Conservation (phyloP, 2,329 filamentous ascomycete species). For the Colletotrichum melonis region DNA sequence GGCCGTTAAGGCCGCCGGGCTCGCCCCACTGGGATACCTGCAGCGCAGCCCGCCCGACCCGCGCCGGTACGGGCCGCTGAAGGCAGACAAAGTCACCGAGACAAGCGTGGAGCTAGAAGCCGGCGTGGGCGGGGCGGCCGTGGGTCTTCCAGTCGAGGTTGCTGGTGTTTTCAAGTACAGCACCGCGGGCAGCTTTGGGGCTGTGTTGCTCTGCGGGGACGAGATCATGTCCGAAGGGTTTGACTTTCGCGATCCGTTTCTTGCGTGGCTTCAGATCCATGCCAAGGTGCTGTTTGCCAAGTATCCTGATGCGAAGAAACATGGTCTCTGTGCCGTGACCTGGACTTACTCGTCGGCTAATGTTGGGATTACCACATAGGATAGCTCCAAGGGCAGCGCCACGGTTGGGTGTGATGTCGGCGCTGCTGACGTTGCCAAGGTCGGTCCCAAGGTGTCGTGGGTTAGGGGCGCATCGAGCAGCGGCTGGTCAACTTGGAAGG, state of each 20-base stretch:
- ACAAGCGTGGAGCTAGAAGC: constrained; percentile 37
- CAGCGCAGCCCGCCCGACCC: background rate
- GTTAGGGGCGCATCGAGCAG: background rate
- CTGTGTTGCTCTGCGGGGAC: background rate
- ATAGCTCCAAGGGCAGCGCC: background rate
- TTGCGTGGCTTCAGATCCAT: background rate
- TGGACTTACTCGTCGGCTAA: background rate
- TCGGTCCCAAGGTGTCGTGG: background rate
- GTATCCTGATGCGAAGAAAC: background rate
- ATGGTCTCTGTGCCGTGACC: background rate
- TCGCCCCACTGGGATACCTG: background rate
- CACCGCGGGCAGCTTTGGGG: background rate
- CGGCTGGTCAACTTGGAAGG: background rate
- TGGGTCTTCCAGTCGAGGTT: background rate
- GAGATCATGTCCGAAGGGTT: background rate
- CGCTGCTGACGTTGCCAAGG: background rate
- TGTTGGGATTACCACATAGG: background rate
- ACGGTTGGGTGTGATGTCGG: background rate
- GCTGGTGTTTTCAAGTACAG: background rate
- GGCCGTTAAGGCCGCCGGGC: background rate
- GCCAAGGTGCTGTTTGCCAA: background rate
- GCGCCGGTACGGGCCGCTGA: background rate
- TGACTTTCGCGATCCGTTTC: background rate
- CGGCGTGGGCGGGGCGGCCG: background rate
- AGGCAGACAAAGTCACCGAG: constrained; percentile 38